Evolutionary conservation across 73 alveolate species (phyloP), one percentile per base, ranked within the genome.

Genomic region (Stentor roeselii): DNA sequence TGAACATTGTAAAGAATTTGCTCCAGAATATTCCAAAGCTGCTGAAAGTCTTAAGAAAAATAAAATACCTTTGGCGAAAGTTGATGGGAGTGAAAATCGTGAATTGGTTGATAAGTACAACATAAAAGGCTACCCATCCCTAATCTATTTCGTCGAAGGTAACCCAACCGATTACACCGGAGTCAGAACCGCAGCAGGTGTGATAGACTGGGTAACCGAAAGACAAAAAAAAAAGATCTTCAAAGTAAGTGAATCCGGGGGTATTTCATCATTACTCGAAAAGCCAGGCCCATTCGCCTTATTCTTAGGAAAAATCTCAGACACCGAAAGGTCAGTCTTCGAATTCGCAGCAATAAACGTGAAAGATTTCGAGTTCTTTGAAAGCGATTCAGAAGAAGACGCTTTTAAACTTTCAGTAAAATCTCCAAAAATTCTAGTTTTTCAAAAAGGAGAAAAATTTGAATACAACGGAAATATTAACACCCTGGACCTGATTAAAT

Each of bases 21-120:
- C 85, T 2, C 93, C 91, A 0, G 94, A 86, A 80, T 89, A 38
- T 86, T 61, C 91, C 60, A 86, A 86, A 84, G 88, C 86, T 3
- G 93, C 94, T 37, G 59, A 59, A 34, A 61, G 27, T 60, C 82
- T 89, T 60, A 80, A 78, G 67, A 41, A 86, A 42, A 86, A 89
- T 32, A 86, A 89, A 42, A 60, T 80, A 40, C 30, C 76, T 37
- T 80, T 82, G 2, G 90, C 60, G 4, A 89, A 86, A 75, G 36
- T 89, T 27, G 93, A 89, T 87, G 93, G 86, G 0, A 34, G 59
- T 60, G 59, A 37, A 75, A 82, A 87, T 60, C 60, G 61, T 84
- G 89, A 85, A 21, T 58, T 86, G 1, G 86, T 89, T 3, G 84
- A 84, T 31, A 58, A 84, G 83, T 88, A 75, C 59, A 60, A 85